Evolutionary conservation across 768 basidiomycete species (phyloP).

Genomic region (Auriscalpium microsporum): DNA sequence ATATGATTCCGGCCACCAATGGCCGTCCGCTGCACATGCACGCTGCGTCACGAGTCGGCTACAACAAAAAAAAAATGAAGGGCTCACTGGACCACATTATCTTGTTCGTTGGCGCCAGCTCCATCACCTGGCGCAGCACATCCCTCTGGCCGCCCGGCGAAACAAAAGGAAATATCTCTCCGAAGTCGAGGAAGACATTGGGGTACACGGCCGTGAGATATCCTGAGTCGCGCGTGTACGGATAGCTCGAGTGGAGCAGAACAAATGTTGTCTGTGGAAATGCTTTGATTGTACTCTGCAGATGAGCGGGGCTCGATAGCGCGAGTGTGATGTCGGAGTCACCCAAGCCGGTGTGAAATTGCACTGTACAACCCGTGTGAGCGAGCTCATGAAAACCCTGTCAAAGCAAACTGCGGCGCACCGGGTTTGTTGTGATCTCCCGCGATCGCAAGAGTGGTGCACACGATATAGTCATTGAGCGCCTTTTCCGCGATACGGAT

Average conservation of each 20-base stretch:
- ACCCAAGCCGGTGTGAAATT: conserved; percentile 80
- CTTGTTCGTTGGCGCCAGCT: conserved; percentile 69
- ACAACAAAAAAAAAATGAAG: neutral
- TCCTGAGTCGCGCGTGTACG: conserved; percentile 69
- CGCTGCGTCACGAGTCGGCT: conserved; percentile 1
- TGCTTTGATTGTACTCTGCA: conserved; percentile 62
- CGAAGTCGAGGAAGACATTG: conserved; percentile 76
- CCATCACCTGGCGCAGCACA: conserved; percentile 55
- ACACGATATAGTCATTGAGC: conserved; percentile 62
- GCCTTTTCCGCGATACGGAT: conserved; percentile 52
- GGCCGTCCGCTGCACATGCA: conserved; percentile 42
- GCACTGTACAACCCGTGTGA: conserved; percentile 36
- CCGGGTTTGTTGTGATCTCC: conserved; percentile 51
- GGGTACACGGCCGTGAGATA: conserved; percentile 64
- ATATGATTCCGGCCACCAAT: conserved; percentile 73
- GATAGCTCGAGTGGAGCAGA: conserved; percentile 70
- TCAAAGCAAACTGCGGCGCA: conserved; percentile 20
- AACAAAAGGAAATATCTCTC: conserved; percentile 67
- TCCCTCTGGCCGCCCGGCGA: conserved; percentile 53
- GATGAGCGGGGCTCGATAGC: conserved; percentile 51
- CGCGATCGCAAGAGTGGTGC: conserved; percentile 44
- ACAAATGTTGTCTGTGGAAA: conserved; percentile 55
- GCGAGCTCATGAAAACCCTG: neutral
- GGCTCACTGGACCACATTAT: conserved; percentile 72
- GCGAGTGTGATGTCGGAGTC: conserved; percentile 59